These are phyloP conservation scores for Starmera pachycereana DNA, from an alignment of 805 yeast species.

Conservation along the genomic window DNA sequence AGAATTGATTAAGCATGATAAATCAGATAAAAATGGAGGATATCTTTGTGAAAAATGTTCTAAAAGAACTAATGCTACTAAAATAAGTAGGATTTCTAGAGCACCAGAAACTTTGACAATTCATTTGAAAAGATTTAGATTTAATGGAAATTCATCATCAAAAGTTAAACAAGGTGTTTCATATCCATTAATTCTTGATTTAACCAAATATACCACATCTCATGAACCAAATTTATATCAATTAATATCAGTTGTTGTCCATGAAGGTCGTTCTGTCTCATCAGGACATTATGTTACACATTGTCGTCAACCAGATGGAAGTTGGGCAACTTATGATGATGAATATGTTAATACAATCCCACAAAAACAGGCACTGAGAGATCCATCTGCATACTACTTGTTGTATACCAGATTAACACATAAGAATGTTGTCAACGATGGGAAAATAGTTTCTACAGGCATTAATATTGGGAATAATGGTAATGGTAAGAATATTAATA, in stretches of 20 bases:
- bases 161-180: conserved; percentile 82
- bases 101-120: conserved; percentile 85
- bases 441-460: neutral
- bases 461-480: neutral
- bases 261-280: conserved; percentile 86
- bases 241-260: conserved; percentile 77
- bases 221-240: conserved; percentile 49
- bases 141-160: conserved; percentile 67
- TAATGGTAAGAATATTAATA: neutral
- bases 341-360: conserved; percentile 70
- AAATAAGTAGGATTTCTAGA: conserved; percentile 59
- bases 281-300: conserved; percentile 92
- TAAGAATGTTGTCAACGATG: conserved; percentile 22
- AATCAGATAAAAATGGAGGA: conserved; percentile 65
- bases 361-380: conserved; percentile 65
- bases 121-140: conserved; percentile 86
- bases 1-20: conserved; percentile 64
- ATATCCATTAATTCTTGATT: conserved; percentile 69
- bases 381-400: conserved; percentile 85
- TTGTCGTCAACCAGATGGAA: conserved; percentile 83
- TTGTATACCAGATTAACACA: conserved; percentile 72
- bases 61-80: conserved; percentile 64
- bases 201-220: conserved; percentile 49
- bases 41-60: conserved; percentile 86
- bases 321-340: conserved; percentile 93